Base-by-base conservation (phyloP, 1,139 yeast genomes). In the Debaryomycetaceae sp. region DNA sequence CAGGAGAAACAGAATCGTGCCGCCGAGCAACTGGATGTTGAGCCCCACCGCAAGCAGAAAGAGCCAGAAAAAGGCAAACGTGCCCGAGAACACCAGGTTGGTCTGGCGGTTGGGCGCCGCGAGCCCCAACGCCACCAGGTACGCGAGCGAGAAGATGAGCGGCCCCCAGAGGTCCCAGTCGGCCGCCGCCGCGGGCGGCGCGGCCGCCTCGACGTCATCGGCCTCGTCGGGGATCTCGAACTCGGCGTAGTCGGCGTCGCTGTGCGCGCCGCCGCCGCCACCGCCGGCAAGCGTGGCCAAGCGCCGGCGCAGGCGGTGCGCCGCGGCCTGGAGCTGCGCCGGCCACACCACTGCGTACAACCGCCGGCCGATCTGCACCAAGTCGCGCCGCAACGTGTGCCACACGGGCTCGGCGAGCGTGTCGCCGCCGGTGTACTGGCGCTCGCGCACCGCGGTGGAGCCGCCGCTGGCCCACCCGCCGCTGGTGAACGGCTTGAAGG, bases 161-260 rank as follows among this genome's bases (percentile, higher is more conserved):
- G 95, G 95, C 0, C 95, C 95, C 95, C 95, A 85, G 31, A 84
- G 58, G 54, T 84, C 95, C 95, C 94, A 84, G 33, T 83, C 91
- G 3, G 40, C 30, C 6, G 33, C 29, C n/a, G 36, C 32, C 19
- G 35, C 39, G 10, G 30, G 29, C 4, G 13, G 13, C n/a, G 25
- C 26, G 9, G 9, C 21, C 5, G 28, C 22, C 12, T 23, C 32
- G 11, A 22, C 12, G 17, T 29, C 31, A 11, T 51, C 58, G 12
- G 48, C 45, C 25, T 52, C 58, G 23, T 56, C 62, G 18, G 53
- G 58, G 26, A 15, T 52, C 23, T 27, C 29, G 13, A 27, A 27
- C 12, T 27, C 29, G 5, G 14, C 29, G 11, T n/a, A 19, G n/a
- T n/a, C n/a, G n/a, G n/a, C n/a, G n/a, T n/a, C n/a, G n/a, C n/a